phyloP scores from a whole-genome alignment of 129 eudicot genomes.

The Deinandra increscens region DNA sequence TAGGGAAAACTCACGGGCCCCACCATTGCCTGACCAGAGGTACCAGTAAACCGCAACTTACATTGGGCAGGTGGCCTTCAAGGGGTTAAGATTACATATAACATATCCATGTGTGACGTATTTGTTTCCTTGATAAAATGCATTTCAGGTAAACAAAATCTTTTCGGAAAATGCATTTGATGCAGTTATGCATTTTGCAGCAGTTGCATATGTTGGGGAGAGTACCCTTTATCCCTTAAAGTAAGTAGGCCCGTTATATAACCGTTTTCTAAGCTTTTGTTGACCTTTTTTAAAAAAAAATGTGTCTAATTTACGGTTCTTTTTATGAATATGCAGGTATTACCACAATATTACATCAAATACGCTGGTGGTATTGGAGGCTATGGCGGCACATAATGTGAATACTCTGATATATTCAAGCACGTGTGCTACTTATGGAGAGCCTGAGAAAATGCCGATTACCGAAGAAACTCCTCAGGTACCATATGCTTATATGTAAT shows the following conservation, averaged over 20 bases:
- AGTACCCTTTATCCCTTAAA: constrained; percentile 81
- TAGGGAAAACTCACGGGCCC: background rate
- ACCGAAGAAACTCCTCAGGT: constrained; percentile 95
- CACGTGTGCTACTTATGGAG: constrained; percentile 94
- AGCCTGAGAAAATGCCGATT: constrained; percentile 90
- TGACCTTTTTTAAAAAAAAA: background rate
- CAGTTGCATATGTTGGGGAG: constrained; percentile 94
- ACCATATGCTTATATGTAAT: constrained; percentile 14
- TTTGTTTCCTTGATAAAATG: constrained; percentile 32
- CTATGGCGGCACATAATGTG: constrained; percentile 69
- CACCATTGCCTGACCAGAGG: background rate
- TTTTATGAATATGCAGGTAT: constrained; percentile 45
- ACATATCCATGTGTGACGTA: constrained; percentile 6
- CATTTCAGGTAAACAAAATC: constrained; percentile 57
- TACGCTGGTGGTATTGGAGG: constrained; percentile 72
- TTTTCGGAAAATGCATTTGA: constrained; percentile 84
- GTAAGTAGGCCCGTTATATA: constrained; percentile 33
- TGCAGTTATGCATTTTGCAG: constrained; percentile 95
- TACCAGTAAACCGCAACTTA: background rate
- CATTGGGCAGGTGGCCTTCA: background rate
- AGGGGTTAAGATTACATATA: constrained; percentile 9
- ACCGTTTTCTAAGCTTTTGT: background rate
- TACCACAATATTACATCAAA: constrained; percentile 92
- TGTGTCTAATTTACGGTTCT: background rate
- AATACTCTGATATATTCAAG: constrained; percentile 76